Evolutionary conservation across 768 basidiomycete genomes (phyloP).

Genomic region (Lactarius indigo): DNA sequence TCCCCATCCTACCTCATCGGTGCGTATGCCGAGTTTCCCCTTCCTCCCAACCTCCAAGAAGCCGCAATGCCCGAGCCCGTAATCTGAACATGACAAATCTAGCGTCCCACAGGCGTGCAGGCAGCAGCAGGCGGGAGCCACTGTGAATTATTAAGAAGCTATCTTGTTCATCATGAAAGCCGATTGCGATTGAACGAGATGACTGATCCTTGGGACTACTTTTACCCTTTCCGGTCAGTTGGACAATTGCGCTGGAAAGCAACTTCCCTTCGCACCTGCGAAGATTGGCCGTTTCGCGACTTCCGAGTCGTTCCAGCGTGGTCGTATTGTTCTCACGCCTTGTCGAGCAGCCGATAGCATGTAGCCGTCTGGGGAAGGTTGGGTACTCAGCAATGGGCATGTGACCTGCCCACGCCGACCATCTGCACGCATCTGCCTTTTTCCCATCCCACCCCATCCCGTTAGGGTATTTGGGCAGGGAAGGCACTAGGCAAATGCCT

Average conservation of each 20-base stretch:
- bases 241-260: background rate
- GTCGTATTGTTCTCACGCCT: slow-evolving; percentile 6
- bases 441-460: background rate
- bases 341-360: background rate
- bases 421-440: slow-evolving; percentile 5
- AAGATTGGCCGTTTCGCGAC: background rate
- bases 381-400: background rate
- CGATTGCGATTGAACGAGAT: background rate
- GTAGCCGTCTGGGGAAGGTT: slow-evolving; percentile 16
- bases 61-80: background rate
- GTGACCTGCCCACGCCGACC: background rate
- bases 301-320: slow-evolving; percentile 13
- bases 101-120: background rate
- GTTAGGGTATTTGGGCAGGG: background rate
- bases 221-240: background rate
- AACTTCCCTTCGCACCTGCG: background rate
- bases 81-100: slow-evolving; percentile 7
- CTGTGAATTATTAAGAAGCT: background rate
- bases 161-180: background rate
- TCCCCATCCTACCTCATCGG: background rate
- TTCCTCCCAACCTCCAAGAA: background rate
- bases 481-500: background rate
- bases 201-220: background rate
- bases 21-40: background rate
- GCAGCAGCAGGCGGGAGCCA: background rate